A percentile compares a stretch with the other conserved stretches of the same genome.
Evolutionary conservation across 495 filamentous ascomycete species (phyloP).

Genomic region (Podospora tetraspora): DNA sequence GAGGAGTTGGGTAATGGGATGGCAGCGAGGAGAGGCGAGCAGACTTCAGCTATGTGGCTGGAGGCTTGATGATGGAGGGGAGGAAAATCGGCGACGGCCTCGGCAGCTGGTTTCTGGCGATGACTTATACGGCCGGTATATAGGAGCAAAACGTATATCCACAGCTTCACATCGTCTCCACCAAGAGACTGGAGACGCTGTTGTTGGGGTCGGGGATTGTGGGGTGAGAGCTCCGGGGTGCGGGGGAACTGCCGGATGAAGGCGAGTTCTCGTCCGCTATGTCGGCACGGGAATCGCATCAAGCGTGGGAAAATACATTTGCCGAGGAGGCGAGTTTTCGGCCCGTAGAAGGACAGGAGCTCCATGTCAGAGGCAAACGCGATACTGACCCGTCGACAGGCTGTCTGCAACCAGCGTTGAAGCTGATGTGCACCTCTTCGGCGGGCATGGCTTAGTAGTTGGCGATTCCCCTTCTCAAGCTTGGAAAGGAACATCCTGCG

Average conservation of each 20-base stretch:
- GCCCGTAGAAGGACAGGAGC: background rate
- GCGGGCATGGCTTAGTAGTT: background rate
- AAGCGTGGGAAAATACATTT: constrained; percentile 27
- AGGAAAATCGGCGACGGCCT: background rate
- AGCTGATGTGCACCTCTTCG: background rate
- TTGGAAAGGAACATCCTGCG: background rate
- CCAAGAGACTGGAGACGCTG: background rate
- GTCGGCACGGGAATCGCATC: constrained; percentile 6
- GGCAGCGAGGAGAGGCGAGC: background rate
- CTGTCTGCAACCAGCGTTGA: background rate
- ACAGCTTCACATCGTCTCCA: constrained; percentile 5
- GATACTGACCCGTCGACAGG: too few relatives aligned
- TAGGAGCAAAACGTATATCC: background rate
- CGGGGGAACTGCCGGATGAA: constrained; percentile 20
- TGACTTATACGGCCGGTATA: background rate
- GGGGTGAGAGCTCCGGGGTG: constrained; percentile 18
- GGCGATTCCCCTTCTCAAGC: background rate
- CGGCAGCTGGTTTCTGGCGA: background rate
- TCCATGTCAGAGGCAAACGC: background rate
- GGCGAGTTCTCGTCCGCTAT: background rate
- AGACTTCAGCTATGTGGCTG: background rate
- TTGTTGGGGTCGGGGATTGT: constrained; percentile 12
- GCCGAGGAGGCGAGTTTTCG: constrained; percentile 13
- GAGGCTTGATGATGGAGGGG: background rate
- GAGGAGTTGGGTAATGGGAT: background rate